Evolutionary conservation across 495 filamentous ascomycete genomes (phyloP).

Genomic region (Apodospora peruviana): DNA sequence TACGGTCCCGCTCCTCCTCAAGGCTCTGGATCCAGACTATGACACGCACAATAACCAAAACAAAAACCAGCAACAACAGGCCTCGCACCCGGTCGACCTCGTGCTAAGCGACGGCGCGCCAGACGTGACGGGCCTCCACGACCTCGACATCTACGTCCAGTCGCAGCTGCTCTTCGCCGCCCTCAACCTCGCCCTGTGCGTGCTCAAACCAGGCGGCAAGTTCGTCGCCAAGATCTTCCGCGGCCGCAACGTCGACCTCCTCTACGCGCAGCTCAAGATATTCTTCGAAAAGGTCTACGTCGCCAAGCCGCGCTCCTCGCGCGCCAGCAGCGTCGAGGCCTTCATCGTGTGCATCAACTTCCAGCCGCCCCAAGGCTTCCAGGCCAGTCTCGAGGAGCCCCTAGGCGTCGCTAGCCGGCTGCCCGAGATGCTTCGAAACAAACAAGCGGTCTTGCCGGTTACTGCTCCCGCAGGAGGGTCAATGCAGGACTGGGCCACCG

Average conservation of each 20-base stretch:
- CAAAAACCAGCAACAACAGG: too few relatives aligned
- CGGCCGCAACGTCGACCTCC: constrained; percentile 83
- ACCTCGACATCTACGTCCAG: constrained; percentile 96
- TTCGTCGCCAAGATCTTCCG: constrained; percentile 98
- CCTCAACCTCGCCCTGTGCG: constrained; percentile 84
- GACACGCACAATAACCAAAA: constrained; percentile 44
- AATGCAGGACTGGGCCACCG: constrained; percentile 35
- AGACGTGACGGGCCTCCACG: constrained; percentile 93
- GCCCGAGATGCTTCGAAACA: constrained; percentile 31
- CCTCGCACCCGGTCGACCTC: constrained; percentile 72
- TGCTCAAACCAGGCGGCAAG: constrained; percentile 85
- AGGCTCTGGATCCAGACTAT: constrained; percentile 73
- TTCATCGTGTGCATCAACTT: constrained; percentile 95
- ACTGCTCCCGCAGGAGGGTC: constrained; percentile 28
- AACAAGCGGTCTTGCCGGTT: constrained; percentile 29
- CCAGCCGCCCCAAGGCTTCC: constrained; percentile 54
- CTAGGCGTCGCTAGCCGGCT: constrained; percentile 53
- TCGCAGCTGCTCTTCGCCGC: constrained; percentile 91
- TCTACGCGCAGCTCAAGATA: constrained; percentile 86
- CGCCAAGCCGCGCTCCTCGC: constrained; percentile 85
- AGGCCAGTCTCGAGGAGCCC: constrained; percentile 62
- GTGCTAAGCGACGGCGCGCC: constrained; percentile 94
- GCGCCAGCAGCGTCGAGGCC: constrained; percentile 91
- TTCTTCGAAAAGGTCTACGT: constrained; percentile 85
- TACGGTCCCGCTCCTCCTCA: constrained; percentile 81